These are phyloP conservation scores for Pisolithus thermaeus DNA, from an alignment of 1,284 basidiomycete species.

Conservation along the genomic window DNA sequence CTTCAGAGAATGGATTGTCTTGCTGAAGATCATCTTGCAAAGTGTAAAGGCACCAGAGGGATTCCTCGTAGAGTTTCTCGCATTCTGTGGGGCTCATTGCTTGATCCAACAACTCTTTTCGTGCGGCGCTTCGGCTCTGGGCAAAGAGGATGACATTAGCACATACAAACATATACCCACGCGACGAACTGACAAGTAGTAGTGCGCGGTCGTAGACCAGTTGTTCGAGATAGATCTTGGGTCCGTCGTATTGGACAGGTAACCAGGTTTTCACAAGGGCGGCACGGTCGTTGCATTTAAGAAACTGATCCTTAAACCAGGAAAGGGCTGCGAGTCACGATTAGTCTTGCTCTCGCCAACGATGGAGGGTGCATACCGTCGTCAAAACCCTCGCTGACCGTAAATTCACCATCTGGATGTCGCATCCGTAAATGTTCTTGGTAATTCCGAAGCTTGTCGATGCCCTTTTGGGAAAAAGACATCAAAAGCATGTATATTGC, in stretches of 20 bases:
- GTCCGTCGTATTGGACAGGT: conserved; percentile 64
- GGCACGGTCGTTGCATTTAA: conserved; percentile 72
- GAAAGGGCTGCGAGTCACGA: conserved; percentile 43
- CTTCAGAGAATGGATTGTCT: conserved; percentile 78
- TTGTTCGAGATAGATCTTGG: conserved; percentile 73
- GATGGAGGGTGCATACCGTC: conserved; percentile 46
- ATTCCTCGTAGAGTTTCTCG: conserved; percentile 91
- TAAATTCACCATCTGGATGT: conserved; percentile 65
- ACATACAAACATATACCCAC: background rate
- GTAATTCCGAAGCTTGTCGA: conserved; percentile 66
- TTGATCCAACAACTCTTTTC: conserved; percentile 85
- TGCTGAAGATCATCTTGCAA: conserved; percentile 89
- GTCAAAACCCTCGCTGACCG: conserved; percentile 71
- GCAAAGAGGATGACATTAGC: background rate
- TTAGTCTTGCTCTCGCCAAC: background rate
- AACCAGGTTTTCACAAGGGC: conserved; percentile 78
- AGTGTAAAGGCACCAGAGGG: conserved; percentile 87
- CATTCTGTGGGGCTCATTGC: conserved; percentile 74
- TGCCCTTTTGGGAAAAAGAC: conserved; percentile 89
- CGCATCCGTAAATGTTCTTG: conserved; percentile 73
- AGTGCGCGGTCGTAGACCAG: conserved; percentile 78
- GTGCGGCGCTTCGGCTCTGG: conserved; percentile 88
- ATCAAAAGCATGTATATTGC: conserved; percentile 92
- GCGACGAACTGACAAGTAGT: conserved; percentile 44
- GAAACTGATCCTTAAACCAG: conserved; percentile 76